phyloP scores from a whole-genome alignment of 176 grass and related monocot species.

The Elaeis guineensis region DNA sequence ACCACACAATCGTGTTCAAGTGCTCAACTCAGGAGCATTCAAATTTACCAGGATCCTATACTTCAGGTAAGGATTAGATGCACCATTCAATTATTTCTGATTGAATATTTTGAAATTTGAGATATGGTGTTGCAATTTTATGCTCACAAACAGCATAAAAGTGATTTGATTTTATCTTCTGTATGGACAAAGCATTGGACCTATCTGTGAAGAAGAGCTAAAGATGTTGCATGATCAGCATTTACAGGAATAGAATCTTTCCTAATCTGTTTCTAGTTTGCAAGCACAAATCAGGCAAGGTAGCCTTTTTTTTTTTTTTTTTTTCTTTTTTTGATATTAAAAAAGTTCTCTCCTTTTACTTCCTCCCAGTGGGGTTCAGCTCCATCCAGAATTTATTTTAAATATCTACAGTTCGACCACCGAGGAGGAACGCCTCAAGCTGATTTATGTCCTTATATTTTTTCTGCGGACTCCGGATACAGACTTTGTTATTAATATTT shows the following conservation, averaged over 20 bases:
- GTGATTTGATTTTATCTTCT: neutral
- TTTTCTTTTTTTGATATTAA: slow-evolving; percentile 48
- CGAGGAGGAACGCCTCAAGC: neutral
- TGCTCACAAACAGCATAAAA: no score
- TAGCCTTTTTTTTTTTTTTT: no score
- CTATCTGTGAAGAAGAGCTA: slow-evolving; percentile 79
- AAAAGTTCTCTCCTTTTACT: neutral
- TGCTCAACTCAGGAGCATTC: slow-evolving; percentile 36
- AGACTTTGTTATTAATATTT: slow-evolving; percentile 42
- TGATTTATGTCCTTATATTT: neutral
- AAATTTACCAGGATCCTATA: slow-evolving; percentile 49
- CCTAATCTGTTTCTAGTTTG: no score
- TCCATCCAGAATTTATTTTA: no score
- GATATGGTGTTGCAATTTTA: no score
- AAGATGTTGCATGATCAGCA: slow-evolving; percentile 38
- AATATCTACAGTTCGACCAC: no score
- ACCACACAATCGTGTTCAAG: slow-evolving; percentile 68
- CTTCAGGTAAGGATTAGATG: slow-evolving; percentile 43
- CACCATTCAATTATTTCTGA: no score
- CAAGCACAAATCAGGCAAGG: no score
- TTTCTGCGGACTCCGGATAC: slow-evolving; percentile 62
- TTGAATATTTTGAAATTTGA: no score
- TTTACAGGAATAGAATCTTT: slow-evolving; percentile 36
- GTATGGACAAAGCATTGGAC: slow-evolving; percentile 37
- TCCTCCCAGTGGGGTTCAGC: no score